Conservation (phyloP, 306 rosid species). For the Rosa persica region DNA sequence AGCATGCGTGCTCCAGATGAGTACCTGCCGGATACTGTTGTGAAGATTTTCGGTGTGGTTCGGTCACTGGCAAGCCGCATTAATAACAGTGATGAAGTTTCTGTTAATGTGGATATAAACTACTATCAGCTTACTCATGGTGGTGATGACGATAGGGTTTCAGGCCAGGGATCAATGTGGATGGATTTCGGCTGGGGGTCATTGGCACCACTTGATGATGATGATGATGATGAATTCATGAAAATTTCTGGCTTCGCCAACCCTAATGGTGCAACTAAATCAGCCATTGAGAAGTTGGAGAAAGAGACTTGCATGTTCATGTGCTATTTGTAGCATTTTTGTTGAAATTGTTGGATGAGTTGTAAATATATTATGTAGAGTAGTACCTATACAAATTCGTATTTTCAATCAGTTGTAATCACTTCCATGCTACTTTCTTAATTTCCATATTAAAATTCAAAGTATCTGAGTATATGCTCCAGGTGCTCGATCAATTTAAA, state of each 20-base stretch:
- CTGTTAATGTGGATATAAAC: not conserved
- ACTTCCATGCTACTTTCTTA: too few relatives aligned
- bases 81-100: not conserved
- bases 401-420: too few relatives aligned
- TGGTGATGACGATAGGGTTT: not conserved
- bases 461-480: too few relatives aligned
- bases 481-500: too few relatives aligned
- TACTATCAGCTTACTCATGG: not conserved
- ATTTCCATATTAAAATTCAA: too few relatives aligned
- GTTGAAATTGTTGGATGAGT: not conserved
- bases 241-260: not conserved
- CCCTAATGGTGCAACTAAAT: not conserved
- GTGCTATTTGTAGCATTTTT: not conserved
- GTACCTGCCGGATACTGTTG: not conserved
- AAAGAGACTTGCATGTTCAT: not conserved
- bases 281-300: not conserved
- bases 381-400: too few relatives aligned
- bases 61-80: not conserved
- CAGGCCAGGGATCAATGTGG: not conserved
- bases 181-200: not conserved
- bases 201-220: not conserved
- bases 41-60: not conserved
- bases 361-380: too few relatives aligned
- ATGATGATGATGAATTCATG: not conserved
- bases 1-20: not conserved